Base-by-base conservation (phyloP, 2,329 filamentous ascomycete genomes). In the Saccharata proteae region DNA sequence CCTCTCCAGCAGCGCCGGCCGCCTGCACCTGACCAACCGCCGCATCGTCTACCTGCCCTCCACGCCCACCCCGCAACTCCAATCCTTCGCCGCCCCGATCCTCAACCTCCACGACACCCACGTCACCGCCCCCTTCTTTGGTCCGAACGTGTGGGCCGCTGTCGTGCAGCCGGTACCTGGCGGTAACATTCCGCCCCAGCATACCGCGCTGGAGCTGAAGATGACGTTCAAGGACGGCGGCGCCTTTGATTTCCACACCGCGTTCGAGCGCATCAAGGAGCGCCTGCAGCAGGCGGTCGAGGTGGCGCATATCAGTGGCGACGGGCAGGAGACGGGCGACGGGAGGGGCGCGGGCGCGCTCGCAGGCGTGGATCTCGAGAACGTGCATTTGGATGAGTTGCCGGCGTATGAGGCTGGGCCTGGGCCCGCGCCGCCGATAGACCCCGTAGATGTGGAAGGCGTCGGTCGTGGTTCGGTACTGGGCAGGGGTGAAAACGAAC, bases 161-260 rank as follows among this genome's bases (percentile, higher is more conserved):
- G 62, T 78, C 26, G 74, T 92, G 36, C 78, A 80, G 45, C 84
- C 88, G 2, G 82, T 93, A 15, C 62, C 78, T 1, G 81, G 81
- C 20, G 90, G 90, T 21, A 82, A 83, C 29, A 81, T 94, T 30
- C 82, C 86, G 1, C 59, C 77, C 4, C 70, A 78, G 14, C 69
- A 83, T 39, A 69, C 77, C 12, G 74, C 77, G 16, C 65, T 93
- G 25, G 83, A 90, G 46, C 57, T 93, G 42, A 85, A 81, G 52
- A 69, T 94, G 46, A 85, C 78, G 14, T 96, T 96, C 64, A 86
- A 85, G 51, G 86, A 96, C 40, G 88, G 88, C 25, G 88, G 88
- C n/a, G 86, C 86, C 36, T 90, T 80, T 53, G 85, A 93, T 44
- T 96, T 93, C 49, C 78, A 86, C 46, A 71, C 74, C 30, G 73